Percentiles rank a stretch among this genome's conserved stretches.
Conservation (phyloP, 1,284 basidiomycete species). For the Irpex sp. region DNA sequence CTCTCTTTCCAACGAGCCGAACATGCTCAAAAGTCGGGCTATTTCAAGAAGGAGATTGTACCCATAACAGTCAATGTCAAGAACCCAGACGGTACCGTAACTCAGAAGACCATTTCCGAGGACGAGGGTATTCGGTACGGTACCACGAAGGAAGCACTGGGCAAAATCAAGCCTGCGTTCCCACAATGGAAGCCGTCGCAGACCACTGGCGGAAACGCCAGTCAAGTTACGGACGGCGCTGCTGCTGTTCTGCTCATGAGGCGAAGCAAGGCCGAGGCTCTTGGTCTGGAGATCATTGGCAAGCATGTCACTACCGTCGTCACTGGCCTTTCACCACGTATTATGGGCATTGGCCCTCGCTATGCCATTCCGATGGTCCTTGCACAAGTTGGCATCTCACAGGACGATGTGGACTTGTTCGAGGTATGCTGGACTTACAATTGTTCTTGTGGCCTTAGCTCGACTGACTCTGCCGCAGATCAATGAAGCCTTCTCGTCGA, state of each 20-base stretch:
- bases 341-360: slow-evolving; percentile 84
- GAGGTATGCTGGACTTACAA: slow-evolving; percentile 46
- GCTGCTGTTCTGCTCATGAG: slow-evolving; percentile 87
- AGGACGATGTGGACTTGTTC: slow-evolving; percentile 76
- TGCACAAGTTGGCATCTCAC: slow-evolving; percentile 58
- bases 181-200: slow-evolving; percentile 80
- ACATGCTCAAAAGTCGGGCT: slow-evolving; percentile 59
- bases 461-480: slow-evolving; percentile 41
- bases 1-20: slow-evolving; percentile 77
- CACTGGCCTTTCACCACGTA: slow-evolving; percentile 70
- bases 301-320: slow-evolving; percentile 79
- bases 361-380: slow-evolving; percentile 72
- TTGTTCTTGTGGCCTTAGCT: neutral
- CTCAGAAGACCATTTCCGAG: slow-evolving; percentile 54
- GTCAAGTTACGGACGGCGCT: slow-evolving; percentile 85
- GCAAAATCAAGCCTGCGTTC: slow-evolving; percentile 77
- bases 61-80: slow-evolving; percentile 68
- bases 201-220: slow-evolving; percentile 90
- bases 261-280: slow-evolving; percentile 77
- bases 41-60: slow-evolving; percentile 77
- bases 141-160: slow-evolving; percentile 68
- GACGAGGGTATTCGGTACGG: slow-evolving; percentile 85
- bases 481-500: slow-evolving; percentile 92
- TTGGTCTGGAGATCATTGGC: slow-evolving; percentile 72
- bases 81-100: slow-evolving; percentile 55